phyloP scores from a whole-genome alignment of 371 early-diverging fungal genomes.

The Mortierella sp. region DNA sequence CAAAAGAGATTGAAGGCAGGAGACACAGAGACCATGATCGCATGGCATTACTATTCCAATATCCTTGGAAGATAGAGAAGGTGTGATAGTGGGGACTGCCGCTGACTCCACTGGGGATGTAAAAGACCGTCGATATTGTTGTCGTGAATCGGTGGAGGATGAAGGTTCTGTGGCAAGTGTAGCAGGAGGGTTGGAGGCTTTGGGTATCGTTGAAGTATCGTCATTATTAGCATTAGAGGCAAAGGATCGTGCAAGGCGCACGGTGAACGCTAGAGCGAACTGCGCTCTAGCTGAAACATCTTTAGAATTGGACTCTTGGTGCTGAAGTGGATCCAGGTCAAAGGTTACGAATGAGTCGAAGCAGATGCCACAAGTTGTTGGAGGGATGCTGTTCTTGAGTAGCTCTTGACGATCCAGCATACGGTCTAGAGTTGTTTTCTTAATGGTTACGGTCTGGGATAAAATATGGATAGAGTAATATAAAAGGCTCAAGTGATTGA shows the following conservation, averaged over 20 bases:
- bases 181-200: neutral
- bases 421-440: slow-evolving; percentile 25
- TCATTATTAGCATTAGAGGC: neutral
- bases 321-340: slow-evolving; percentile 31
- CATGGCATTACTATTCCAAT: slow-evolving; percentile 49
- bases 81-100: slow-evolving; percentile 26
- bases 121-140: neutral
- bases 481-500: neutral
- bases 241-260: slow-evolving; percentile 44
- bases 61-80: slow-evolving; percentile 45
- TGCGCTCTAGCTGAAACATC: slow-evolving; percentile 17
- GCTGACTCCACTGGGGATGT: neutral
- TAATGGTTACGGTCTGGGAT: neutral
- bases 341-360: slow-evolving; percentile 47
- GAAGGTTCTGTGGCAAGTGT: neutral
- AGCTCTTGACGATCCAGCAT: slow-evolving; percentile 43
- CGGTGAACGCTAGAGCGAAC: slow-evolving; percentile 34
- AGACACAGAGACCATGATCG: slow-evolving; percentile 54
- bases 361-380: slow-evolving; percentile 55
- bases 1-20: slow-evolving; percentile 48
- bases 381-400: slow-evolving; percentile 43
- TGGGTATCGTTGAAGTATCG: slow-evolving; percentile 6
- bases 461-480: neutral
- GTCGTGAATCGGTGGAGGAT: slow-evolving; percentile 9
- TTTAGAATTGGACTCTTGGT: neutral